phyloP scores from a whole-genome alignment of 1,284 basidiomycete genomes.

The Ustilago trichophora region DNA sequence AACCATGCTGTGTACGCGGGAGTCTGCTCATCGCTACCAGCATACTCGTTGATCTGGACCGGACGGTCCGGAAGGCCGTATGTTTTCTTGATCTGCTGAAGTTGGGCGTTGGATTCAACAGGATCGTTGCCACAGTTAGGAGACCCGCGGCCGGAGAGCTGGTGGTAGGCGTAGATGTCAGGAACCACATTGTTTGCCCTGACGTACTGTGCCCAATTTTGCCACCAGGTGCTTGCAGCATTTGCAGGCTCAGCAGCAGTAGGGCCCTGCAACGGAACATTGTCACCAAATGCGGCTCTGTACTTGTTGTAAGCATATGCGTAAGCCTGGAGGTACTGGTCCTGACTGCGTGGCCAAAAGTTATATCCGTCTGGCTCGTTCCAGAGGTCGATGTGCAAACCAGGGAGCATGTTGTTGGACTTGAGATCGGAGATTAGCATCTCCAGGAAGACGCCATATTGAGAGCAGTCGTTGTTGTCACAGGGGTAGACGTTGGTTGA shows the following conservation, averaged over 20 bases:
- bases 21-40: background rate
- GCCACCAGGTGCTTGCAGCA: constrained; percentile 2
- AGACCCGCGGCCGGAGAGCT: too few relatives aligned
- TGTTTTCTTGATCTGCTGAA: background rate
- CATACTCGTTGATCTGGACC: constrained; percentile 21
- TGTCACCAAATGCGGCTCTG: background rate
- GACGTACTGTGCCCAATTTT: background rate
- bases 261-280: constrained; percentile 4
- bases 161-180: constrained; percentile 9
- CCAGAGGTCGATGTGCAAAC: constrained; percentile 9
- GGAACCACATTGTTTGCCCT: constrained; percentile 4
- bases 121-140: constrained; percentile 11
- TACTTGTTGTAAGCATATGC: background rate
- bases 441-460: constrained; percentile 3
- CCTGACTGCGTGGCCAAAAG: constrained; percentile 17
- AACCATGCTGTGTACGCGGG: constrained; percentile 9
- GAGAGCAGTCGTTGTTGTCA: constrained; percentile 5
- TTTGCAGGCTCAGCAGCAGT: constrained; percentile 1
- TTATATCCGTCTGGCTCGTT: constrained; percentile 7
- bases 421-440: constrained; percentile 10
- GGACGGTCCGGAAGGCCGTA: constrained; percentile 4
- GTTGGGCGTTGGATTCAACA: background rate
- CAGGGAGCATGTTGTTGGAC: constrained; percentile 4
- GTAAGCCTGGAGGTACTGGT: constrained; percentile 8
- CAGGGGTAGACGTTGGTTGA: constrained; percentile 6